Evolutionary conservation across 176 grass and related monocot genomes (phyloP).

Genomic region (Olyra latifolia): DNA sequence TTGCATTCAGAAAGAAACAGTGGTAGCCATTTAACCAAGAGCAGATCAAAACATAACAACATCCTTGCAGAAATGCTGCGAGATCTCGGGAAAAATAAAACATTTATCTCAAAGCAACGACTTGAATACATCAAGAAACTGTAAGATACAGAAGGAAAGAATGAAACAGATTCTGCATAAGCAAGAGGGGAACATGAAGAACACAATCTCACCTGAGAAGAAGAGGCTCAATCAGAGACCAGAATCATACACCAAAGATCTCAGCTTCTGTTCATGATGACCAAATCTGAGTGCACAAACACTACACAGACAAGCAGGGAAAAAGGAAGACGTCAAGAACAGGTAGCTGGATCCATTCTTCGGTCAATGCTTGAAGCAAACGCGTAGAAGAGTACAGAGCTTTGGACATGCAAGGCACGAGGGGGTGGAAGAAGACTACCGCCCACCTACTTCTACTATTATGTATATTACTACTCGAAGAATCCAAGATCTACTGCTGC

Average conservation of each 20-base stretch:
- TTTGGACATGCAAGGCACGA: constrained; percentile 42
- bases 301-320: constrained; percentile 9
- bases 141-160: neutral
- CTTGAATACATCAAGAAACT: neutral
- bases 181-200: neutral
- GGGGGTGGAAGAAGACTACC: neutral
- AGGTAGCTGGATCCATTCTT: constrained; percentile 25
- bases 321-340: constrained; percentile 24
- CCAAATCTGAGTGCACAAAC: constrained; percentile 28
- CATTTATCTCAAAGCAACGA: neutral
- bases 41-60: constrained; percentile 13
- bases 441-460: constrained; percentile 39
- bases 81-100: constrained; percentile 18
- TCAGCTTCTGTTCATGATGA: neutral
- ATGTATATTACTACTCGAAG: constrained; percentile 34
- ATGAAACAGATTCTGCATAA: neutral
- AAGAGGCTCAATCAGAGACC: neutral
- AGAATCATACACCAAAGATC: constrained; percentile 6
- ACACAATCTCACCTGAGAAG: constrained; percentile 36
- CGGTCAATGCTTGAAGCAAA: constrained; percentile 52
- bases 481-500: constrained; percentile 49
- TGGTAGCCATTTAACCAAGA: neutral
- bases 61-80: neutral
- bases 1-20: constrained; percentile 27
- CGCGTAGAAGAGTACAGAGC: constrained; percentile 23